Conservation (phyloP, 495 filamentous ascomycete genomes). For the Penicillium dipodomyicola region DNA sequence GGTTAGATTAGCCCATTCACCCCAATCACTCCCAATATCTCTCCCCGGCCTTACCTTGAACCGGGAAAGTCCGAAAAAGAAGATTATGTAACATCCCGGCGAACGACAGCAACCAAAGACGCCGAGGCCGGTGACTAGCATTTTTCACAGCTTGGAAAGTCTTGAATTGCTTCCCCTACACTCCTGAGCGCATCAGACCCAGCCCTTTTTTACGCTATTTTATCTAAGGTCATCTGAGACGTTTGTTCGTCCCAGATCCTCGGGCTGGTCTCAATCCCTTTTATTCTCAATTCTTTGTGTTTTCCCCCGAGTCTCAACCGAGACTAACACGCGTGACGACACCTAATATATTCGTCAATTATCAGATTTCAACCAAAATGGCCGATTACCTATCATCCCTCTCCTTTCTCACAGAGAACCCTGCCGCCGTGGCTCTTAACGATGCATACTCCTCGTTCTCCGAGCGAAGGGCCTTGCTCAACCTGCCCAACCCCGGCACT, state of each 20-base stretch:
- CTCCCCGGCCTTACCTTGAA: slow-evolving; percentile 7
- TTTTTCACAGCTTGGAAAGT: slow-evolving; percentile 31
- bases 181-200: slow-evolving; percentile 26
- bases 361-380: slow-evolving; percentile 34
- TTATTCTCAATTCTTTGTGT: slow-evolving; percentile 18
- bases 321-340: slow-evolving; percentile 27
- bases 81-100: slow-evolving; percentile 32
- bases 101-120: slow-evolving; percentile 33
- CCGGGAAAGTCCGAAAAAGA: slow-evolving; percentile 26
- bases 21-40: neutral
- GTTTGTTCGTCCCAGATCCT: slow-evolving; percentile 30
- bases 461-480: slow-evolving; percentile 79
- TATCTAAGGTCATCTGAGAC: slow-evolving; percentile 17
- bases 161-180: slow-evolving; percentile 28
- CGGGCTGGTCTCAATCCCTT: slow-evolving; percentile 39
- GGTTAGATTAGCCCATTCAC: neutral
- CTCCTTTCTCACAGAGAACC: slow-evolving; percentile 69
- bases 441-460: slow-evolving; percentile 82
- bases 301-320: slow-evolving; percentile 21
- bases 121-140: slow-evolving; percentile 36
- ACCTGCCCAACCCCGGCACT: slow-evolving; percentile 85
- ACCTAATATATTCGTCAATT: slow-evolving; percentile 21
- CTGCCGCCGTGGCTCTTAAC: slow-evolving; percentile 62
- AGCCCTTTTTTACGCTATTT: slow-evolving; percentile 19
- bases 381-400: slow-evolving; percentile 53